A percentile compares a stretch with the other conserved stretches of the same genome.
phyloP scores from a whole-genome alignment of 768 basidiomycete species.

The Mycena vitilis region DNA sequence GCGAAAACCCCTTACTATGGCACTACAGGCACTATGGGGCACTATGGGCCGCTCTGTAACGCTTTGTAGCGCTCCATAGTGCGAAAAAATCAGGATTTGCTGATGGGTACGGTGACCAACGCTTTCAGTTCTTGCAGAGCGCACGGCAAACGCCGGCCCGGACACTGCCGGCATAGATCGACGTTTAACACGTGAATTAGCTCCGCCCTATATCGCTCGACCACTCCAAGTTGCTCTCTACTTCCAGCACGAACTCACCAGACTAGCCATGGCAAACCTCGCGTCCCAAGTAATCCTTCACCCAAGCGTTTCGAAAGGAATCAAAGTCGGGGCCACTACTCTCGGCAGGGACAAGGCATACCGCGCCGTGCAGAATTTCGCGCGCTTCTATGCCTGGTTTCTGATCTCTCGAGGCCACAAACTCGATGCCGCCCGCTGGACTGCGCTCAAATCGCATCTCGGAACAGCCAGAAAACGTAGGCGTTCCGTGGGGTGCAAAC shows the following conservation, averaged over 20 bases:
- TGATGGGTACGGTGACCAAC: too few relatives aligned
- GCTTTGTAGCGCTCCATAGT: too few relatives aligned
- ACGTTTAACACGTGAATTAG: not conserved
- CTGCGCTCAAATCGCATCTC: conserved; percentile 87
- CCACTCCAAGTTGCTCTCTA: not conserved
- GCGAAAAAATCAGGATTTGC: too few relatives aligned
- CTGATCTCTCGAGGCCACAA: conserved; percentile 77
- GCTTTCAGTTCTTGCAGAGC: too few relatives aligned
- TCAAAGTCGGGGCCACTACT: conserved; percentile 86
- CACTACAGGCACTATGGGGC: too few relatives aligned
- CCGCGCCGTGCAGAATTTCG: conserved; percentile 90
- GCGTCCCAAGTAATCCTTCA: conserved; percentile 88
- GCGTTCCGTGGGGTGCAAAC: conserved; percentile 5
- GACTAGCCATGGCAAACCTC: conserved; percentile 56
- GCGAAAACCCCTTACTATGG: too few relatives aligned
- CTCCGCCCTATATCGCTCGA: too few relatives aligned
- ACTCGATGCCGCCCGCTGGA: conserved; percentile 79
- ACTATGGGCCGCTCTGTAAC: too few relatives aligned
- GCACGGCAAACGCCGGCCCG: too few relatives aligned
- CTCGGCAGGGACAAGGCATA: conserved; percentile 94
- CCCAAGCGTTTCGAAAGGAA: conserved; percentile 77
- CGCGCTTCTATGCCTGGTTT: conserved; percentile 91
- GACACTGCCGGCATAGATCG: too few relatives aligned
- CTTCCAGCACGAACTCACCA: not conserved
- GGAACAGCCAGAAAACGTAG: conserved; percentile 88